Percentiles rank a stretch among this genome's conserved stretches.
Conservation (phyloP, 2,329 filamentous ascomycete species). For the Ophiostoma ips region DNA sequence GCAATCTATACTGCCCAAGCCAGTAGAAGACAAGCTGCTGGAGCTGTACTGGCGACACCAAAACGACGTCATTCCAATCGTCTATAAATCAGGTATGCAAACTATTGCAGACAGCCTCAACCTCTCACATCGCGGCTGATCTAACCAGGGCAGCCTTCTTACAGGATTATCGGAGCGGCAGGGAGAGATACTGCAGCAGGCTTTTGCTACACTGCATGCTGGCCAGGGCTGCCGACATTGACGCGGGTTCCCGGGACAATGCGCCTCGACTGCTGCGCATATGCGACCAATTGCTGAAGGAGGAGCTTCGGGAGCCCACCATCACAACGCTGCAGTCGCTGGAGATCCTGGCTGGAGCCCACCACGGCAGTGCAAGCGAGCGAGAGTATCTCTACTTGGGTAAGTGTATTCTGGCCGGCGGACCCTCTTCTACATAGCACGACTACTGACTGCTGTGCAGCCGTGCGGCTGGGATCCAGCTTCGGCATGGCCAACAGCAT, state of each 20-base stretch:
- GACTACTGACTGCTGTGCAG: background rate
- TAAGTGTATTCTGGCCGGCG: background rate
- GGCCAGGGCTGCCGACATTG: conserved; percentile 1
- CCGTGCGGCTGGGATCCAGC: conserved; percentile 3
- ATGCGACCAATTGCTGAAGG: conserved; percentile 1
- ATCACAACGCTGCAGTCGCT: conserved; percentile 8
- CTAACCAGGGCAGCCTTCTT: conserved; percentile 3
- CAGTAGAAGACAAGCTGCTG: conserved; percentile 2
- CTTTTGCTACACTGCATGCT: conserved; percentile 8
- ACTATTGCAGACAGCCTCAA: too few relatives aligned
- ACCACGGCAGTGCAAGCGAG: background rate
- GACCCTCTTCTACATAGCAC: background rate
- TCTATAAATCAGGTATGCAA: conserved; percentile 3
- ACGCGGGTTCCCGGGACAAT: background rate
- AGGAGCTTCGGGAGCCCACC: conserved; percentile 2
- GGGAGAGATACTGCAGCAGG: conserved; percentile 7
- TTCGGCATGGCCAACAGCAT: conserved; percentile 6
- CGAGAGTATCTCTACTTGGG: background rate
- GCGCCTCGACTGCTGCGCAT: background rate
- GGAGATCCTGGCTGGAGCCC: background rate
- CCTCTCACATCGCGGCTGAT: background rate
- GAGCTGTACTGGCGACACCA: conserved; percentile 7
- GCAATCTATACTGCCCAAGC: background rate
- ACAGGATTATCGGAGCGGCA: conserved; percentile 4
- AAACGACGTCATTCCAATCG: conserved; percentile 5